Base-by-base conservation (phyloP, 805 yeast genomes). In the Wickerhamiella allomyrinae region DNA sequence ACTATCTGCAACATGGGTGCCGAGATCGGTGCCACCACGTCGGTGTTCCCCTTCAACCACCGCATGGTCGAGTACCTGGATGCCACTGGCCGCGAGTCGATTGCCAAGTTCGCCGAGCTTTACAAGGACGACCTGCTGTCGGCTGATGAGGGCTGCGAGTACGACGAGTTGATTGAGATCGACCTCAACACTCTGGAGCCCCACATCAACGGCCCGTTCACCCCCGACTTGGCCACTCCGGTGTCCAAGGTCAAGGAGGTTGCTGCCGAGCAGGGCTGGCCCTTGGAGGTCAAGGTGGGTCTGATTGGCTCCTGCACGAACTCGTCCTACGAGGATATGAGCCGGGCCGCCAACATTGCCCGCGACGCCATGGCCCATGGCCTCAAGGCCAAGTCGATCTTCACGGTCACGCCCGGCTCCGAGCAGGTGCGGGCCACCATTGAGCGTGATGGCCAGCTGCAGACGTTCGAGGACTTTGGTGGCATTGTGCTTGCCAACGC, bases 1-100 rank as follows among this genome's bases (percentile, higher is more conserved):
- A 87, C 97, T 56, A 87, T 87, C 68, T 87, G 97, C 75, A 87
- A 87, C 68, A 87, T 87, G 97, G 97, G 97, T 73, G 97, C 97
- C 53, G 97, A 87, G 69, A 86, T 87, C 55, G 97, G 97, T 69
- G 96, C 96, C 47, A 87, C 97, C 49, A 87, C 97, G 44, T 87
- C 96, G 38, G 84, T 83, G 47, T 87, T 87, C 93, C 97, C 97
- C 63, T 86, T 73, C 83, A 86, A 84, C 72, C 74, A 77, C 59
- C 79, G 89, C 51, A 87, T 83, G 83, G 76, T 68, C 62, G 81
- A 79, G 52, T 89, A 87, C 70, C 74, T 89, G 63, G 65, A 73
- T 49, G 91, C 93, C 44, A 89, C 97, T 46, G 77, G 76, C 54
- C 82, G 97, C 70, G 72, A 74, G 43, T 74, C 81, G 57, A 83